A percentile compares a stretch with the other conserved stretches of the same genome.
Evolutionary conservation across 768 basidiomycete species (phyloP).

Genomic region (Pisolithus albus): DNA sequence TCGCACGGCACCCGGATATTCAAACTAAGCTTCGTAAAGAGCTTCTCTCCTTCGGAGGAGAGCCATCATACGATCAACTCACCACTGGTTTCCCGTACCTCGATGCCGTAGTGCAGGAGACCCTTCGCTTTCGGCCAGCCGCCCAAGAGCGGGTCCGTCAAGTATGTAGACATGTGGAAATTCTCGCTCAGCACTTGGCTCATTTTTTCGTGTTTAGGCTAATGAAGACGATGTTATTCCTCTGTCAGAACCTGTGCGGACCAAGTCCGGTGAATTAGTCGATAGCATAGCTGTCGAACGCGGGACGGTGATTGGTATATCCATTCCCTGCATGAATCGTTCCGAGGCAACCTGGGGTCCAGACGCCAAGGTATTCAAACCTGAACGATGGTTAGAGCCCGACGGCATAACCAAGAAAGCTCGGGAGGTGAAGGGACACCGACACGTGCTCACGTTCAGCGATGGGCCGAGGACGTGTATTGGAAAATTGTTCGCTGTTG

Average conservation of each 20-base stretch:
- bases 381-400: conserved; percentile 14
- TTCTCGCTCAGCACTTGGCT: not conserved
- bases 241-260: conserved; percentile 40
- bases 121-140: conserved; percentile 37
- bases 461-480: conserved; percentile 25
- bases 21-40: conserved; percentile 47
- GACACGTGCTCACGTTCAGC: conserved; percentile 22
- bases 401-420: conserved; percentile 15
- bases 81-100: conserved; percentile 45
- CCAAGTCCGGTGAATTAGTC: conserved; percentile 33
- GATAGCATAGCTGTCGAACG: conserved; percentile 41
- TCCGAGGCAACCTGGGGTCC: conserved; percentile 54
- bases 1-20: conserved; percentile 36
- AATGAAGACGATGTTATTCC: conserved; percentile 53
- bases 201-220: conserved; percentile 25
- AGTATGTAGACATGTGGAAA: conserved; percentile 6
- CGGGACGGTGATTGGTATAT: conserved; percentile 37
- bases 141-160: conserved; percentile 14
- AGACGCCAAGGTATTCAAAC: conserved; percentile 30
- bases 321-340: conserved; percentile 42
- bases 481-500: conserved; percentile 23
- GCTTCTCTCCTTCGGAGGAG: conserved; percentile 34
- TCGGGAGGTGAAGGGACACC: conserved; percentile 20
- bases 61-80: conserved; percentile 52
- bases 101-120: conserved; percentile 43